Percentiles rank a stretch among this genome's conserved stretches.
phyloP scores from a whole-genome alignment of 805 yeast genomes.

The Candida odintsovae region DNA sequence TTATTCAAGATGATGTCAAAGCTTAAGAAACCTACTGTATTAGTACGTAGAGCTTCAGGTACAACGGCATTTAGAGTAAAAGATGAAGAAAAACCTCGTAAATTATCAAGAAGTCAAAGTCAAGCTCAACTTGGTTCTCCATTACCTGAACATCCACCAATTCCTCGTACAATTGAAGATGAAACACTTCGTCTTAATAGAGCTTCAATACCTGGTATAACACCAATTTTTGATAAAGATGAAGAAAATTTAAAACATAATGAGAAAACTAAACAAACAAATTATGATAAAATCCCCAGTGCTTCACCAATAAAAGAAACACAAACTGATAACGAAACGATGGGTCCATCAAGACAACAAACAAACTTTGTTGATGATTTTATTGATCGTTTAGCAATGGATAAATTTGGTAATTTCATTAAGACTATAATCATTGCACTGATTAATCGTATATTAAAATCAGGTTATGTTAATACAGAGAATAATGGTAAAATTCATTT shows the following conservation, averaged over 20 bases:
- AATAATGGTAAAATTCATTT: constrained; percentile 22
- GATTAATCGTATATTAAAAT: constrained; percentile 8
- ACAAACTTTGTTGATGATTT: constrained; percentile 1
- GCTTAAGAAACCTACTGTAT: background rate
- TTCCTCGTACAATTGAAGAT: background rate
- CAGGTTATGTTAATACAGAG: constrained; percentile 17
- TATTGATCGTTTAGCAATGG: constrained; percentile 13
- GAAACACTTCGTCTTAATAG: background rate
- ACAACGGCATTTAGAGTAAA: background rate
- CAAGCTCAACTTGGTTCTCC: background rate
- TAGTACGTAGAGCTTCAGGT: background rate
- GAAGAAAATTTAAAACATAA: background rate
- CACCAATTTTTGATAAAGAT: background rate
- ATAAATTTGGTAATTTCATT: background rate
- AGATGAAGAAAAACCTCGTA: background rate
- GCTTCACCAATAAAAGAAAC: background rate
- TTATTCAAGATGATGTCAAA: background rate
- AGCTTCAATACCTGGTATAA: background rate
- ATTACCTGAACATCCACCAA: background rate
- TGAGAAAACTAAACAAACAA: no score
- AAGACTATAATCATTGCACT: constrained; percentile 1
- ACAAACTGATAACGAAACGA: background rate
- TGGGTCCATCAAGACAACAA: background rate
- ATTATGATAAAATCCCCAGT: no score
- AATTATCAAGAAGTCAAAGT: background rate